Evolutionary conservation across 495 filamentous ascomycete genomes (phyloP), one percentile per base, ranked within the genome.

Genomic region (Podospora pseudopauciseta): DNA sequence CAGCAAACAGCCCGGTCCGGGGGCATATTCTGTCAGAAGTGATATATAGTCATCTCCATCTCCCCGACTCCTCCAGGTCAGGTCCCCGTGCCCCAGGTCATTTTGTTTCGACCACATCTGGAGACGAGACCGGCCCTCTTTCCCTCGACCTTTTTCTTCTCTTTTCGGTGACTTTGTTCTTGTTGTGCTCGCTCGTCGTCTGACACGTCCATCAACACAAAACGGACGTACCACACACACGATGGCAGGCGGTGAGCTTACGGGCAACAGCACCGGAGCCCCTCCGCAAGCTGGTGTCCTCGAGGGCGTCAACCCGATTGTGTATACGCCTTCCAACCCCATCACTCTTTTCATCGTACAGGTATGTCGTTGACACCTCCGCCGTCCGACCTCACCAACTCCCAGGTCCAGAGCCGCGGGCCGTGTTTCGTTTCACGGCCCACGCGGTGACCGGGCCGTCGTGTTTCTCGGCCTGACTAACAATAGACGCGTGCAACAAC

Each of bases 291-390:
- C 75, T 63, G 76, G 76, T 55, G 65, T 78, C 32, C 63, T 78
- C 1, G 76, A 79, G 70, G 91, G 91, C 27, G 78, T 83, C 28
- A 92, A 94, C 71, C 93, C 93, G 5, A 79, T 86, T 11, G 65
- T 79, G 4, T 96, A 92, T 80, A 87, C 90, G 66, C 70, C 90
- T 13, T 88, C 84, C 67, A 92, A 97, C 70, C 95, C 95, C n/a
- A 91, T 99, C 71, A 88, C 91, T 54, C 76, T 97, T 34, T 98
- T 99, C 77, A 97, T 97, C 72, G 93, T 98, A 63, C 94, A 98
- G 89, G 93, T 90, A 83, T 65, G 79, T 64, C 3, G 54, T 34
- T 23, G 26, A 13, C 11, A 28, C 5, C 19, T 19, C 65, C 59
- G 69, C 65, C 69, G 62, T 56, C 23, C 57, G 28, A 56, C 60